Evolutionary conservation across 768 basidiomycete genomes (phyloP).

Genomic region (Lentinula guzmanii): DNA sequence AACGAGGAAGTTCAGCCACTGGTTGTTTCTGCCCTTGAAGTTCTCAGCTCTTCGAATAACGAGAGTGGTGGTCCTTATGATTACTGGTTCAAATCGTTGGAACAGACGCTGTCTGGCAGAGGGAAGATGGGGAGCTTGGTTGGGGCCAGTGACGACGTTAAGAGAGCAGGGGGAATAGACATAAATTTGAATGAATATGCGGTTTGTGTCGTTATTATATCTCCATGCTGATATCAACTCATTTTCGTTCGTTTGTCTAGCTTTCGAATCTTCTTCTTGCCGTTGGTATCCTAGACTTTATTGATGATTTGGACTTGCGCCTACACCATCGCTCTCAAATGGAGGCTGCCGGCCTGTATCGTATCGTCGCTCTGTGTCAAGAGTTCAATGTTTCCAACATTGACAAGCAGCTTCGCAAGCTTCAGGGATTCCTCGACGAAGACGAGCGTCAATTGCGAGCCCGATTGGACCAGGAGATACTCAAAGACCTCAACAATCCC

Average conservation of each 20-base stretch:
- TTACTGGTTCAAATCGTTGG: constrained; percentile 86
- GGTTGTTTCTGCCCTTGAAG: constrained; percentile 72
- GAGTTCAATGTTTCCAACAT: constrained; percentile 59
- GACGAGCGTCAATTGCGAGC: constrained; percentile 72
- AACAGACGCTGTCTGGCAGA: constrained; percentile 68
- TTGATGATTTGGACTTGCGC: constrained; percentile 79
- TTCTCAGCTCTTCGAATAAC: constrained; percentile 63
- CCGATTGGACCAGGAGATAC: constrained; percentile 68
- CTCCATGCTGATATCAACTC: background rate
- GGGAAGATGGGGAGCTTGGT: constrained; percentile 95
- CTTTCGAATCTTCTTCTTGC: constrained; percentile 70
- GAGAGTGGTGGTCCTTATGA: constrained; percentile 62
- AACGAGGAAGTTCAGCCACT: constrained; percentile 55
- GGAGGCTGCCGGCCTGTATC: constrained; percentile 78
- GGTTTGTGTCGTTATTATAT: constrained; percentile 29
- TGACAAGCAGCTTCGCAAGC: constrained; percentile 57
- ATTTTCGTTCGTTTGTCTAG: constrained; percentile 27
- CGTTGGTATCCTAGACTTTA: constrained; percentile 53
- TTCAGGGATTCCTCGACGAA: constrained; percentile 59
- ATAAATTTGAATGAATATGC: constrained; percentile 79
- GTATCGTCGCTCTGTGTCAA: constrained; percentile 65
- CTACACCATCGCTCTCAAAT: constrained; percentile 85
- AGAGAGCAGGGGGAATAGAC: constrained; percentile 58
- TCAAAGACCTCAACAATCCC: constrained; percentile 73
- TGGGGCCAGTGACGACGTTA: constrained; percentile 89